phyloP scores from a whole-genome alignment of 1,139 yeast species.

The Spathaspora jeffriesii region DNA sequence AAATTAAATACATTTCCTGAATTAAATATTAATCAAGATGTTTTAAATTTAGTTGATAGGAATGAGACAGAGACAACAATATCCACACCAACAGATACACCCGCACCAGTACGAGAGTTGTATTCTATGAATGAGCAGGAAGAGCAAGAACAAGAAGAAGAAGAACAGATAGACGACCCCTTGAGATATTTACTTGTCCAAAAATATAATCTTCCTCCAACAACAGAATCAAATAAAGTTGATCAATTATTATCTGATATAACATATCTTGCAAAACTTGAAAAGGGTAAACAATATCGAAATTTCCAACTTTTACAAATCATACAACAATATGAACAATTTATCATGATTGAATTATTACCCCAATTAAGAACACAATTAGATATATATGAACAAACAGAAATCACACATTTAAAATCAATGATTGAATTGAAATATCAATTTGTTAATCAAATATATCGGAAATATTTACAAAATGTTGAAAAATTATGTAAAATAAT shows the following conservation, averaged over 20 bases:
- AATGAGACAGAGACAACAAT: background rate
- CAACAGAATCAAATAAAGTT: constrained; percentile 9
- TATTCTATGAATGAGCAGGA: constrained; percentile 5
- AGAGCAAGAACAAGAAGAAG: constrained; percentile 5
- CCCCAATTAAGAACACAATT: constrained; percentile 30
- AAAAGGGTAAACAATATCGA: constrained; percentile 16
- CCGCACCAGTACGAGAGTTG: background rate
- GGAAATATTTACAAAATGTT: constrained; percentile 6
- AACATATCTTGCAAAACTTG: constrained; percentile 21
- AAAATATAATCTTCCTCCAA: constrained; percentile 15
- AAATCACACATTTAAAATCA: background rate
- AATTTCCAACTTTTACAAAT: constrained; percentile 25
- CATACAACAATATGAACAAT: constrained; percentile 28
- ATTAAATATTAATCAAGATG: constrained; percentile 7
- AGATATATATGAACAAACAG: constrained; percentile 10
- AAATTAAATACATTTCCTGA: constrained; percentile 20
- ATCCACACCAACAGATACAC: too few relatives aligned
- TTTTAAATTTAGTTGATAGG: constrained; percentile 1
- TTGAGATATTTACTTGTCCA: constrained; percentile 17
- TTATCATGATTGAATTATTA: constrained; percentile 25
- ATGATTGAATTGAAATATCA: constrained; percentile 8
- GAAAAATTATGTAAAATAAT: constrained; percentile 6
- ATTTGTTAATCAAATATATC: constrained; percentile 5
- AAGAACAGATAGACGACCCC: constrained; percentile 13
- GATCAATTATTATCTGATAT: constrained; percentile 26